These are phyloP conservation scores for Zizania palustris DNA, from an alignment of 202 grass and related monocot species.

Conservation along the genomic window DNA sequence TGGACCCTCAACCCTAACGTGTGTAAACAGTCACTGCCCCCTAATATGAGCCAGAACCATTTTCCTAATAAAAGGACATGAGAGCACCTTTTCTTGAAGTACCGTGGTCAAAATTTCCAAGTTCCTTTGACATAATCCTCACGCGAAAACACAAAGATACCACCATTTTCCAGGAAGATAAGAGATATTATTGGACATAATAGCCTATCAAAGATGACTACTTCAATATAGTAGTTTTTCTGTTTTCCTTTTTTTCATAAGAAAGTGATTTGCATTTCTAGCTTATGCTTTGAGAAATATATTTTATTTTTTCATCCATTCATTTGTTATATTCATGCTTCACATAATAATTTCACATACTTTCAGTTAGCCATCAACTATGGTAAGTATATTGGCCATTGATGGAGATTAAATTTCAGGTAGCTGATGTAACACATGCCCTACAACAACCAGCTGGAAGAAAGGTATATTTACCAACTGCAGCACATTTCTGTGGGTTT, in stretches of 20 bases:
- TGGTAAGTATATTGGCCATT: constrained; percentile 3
- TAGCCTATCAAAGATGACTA: not conserved
- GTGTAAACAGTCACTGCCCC: too few relatives aligned
- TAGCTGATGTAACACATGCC: constrained; percentile 96
- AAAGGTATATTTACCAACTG: constrained; percentile 61
- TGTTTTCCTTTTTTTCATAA: not conserved
- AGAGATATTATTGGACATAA: not conserved
- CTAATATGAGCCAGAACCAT: too few relatives aligned
- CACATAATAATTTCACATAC: not conserved
- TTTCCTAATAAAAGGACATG: too few relatives aligned
- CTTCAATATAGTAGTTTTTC: not conserved
- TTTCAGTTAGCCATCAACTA: constrained; percentile 23
- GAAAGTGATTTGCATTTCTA: not conserved
- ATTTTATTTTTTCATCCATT: constrained; percentile 8
- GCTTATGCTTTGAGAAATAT: not conserved
- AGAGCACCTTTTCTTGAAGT: too few relatives aligned
- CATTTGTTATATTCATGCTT: constrained; percentile 25
- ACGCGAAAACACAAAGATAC: not conserved
- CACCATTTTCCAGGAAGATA: constrained; percentile 5
- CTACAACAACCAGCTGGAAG: constrained; percentile 94
- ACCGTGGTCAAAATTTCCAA: too few relatives aligned
- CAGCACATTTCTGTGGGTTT: constrained; percentile 12
- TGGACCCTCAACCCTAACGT: too few relatives aligned
- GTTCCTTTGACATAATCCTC: too few relatives aligned
- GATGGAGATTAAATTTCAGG: constrained; percentile 58